Evolutionary conservation across 805 yeast genomes (phyloP).

Genomic region (Candida alai): DNA sequence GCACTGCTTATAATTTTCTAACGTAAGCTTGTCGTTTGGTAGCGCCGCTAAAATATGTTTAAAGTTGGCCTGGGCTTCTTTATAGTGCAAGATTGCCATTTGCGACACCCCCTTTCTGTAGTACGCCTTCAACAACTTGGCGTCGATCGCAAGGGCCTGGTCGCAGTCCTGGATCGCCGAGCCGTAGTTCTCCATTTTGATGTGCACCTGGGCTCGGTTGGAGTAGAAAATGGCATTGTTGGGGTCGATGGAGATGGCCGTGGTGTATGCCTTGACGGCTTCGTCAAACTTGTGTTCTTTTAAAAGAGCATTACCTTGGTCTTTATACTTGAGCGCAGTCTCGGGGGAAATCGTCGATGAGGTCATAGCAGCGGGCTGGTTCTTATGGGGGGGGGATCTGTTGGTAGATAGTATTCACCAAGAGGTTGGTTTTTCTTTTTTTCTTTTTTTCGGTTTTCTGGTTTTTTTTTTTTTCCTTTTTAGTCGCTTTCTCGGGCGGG

Average conservation of each 20-base stretch:
- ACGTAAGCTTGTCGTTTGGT: slow-evolving; percentile 70
- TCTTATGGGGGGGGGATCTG: too few species aligned
- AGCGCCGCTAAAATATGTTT: slow-evolving; percentile 54
- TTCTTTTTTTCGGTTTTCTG: slow-evolving; percentile 1
- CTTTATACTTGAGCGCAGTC: slow-evolving; percentile 52
- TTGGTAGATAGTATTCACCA: too few species aligned
- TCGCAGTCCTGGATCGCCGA: slow-evolving; percentile 78
- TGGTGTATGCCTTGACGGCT: slow-evolving; percentile 69
- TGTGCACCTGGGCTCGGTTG: slow-evolving; percentile 86
- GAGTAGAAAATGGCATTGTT: slow-evolving; percentile 65
- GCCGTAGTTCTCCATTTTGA: slow-evolving; percentile 84
- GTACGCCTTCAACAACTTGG: slow-evolving; percentile 69
- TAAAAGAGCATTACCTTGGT: slow-evolving; percentile 69
- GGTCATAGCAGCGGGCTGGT: slow-evolving; percentile 1
- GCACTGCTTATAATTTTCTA: slow-evolving; percentile 58
- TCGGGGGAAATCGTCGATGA: slow-evolving; percentile 11
- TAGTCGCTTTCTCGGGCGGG: neutral
- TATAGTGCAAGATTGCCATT: slow-evolving; percentile 71
- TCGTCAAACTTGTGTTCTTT: slow-evolving; percentile 58
- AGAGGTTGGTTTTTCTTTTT: slow-evolving; percentile 1
- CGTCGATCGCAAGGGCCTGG: slow-evolving; percentile 63
- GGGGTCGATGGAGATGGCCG: slow-evolving; percentile 66
- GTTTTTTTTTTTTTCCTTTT: neutral
- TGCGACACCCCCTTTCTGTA: slow-evolving; percentile 84
- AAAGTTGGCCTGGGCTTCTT: slow-evolving; percentile 69